Evolutionary conservation across 148 eudicot species (phyloP), one percentile per base, ranked within the genome.

Genomic region (Heliamphora exappendiculata): DNA sequence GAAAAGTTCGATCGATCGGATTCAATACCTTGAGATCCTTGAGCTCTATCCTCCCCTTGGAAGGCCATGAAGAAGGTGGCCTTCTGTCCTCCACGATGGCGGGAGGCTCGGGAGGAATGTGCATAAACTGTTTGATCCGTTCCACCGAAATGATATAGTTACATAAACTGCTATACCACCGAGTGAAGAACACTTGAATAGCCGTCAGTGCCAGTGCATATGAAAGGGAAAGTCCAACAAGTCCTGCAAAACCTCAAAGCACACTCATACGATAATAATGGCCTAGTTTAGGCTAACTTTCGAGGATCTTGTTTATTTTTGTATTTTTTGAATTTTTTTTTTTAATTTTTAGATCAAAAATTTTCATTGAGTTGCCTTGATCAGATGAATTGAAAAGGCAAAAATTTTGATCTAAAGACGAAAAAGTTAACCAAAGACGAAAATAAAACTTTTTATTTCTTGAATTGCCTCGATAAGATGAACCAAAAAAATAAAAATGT

Each of bases 171-270:
- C 91, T 81, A 70, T 85, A 85, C 88, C 86, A 89, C 60, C 86
- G 71, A 22, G 78, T 85, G 72, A 90, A 50, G 78, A 88, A 90
- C 50, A 79, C 87, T 55, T 90, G 91, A 36, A 91, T 79, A 44
- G 72, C 67, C 4, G 90, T 85, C 36, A 87, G 62, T 33, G 87
- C 78, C 60, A 90, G 78, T 9, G 94, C 94, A 80, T 92, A 90
- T 1, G 97, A 90, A 57, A 92, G 92, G 50, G 94, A 92, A 1
- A 92, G 92, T 44, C 97, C 97, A 28, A 92, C 89, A 49, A 88
- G 85, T 39, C 97, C 97, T 91, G 82, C 36, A 57, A 70, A 42
- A 45, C n/a, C n/a, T n/a, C n/a, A n/a, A n/a, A n/a, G n/a, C n/a
- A n/a, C n/a, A n/a, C n/a, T n/a, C n/a, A n/a, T n/a, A n/a, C n/a